A percentile compares a stretch with the other conserved stretches of the same genome.
phyloP scores from a whole-genome alignment of 768 basidiomycete genomes.

The Termitomyces sp. region DNA sequence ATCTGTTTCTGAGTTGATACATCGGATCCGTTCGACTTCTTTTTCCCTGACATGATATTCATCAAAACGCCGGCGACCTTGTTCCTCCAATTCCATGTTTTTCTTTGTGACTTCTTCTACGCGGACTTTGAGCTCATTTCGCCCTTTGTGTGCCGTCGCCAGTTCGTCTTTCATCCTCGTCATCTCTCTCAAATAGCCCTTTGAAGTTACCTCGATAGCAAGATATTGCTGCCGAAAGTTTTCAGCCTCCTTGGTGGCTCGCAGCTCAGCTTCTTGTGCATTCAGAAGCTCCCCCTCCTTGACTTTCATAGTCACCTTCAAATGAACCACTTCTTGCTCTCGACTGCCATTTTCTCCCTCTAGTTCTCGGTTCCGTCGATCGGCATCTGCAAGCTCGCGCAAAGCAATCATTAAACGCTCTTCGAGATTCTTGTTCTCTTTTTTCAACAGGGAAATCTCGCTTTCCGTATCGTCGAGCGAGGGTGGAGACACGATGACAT shows the following conservation, averaged over 20 bases:
- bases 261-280: not conserved
- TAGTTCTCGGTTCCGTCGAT: constrained; percentile 5
- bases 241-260: not conserved
- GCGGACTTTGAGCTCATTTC: not conserved
- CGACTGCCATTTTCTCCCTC: constrained; percentile 5
- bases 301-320: not conserved
- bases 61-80: not conserved
- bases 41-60: not conserved
- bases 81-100: not conserved
- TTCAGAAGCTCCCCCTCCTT: not conserved
- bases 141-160: not conserved
- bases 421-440: not conserved
- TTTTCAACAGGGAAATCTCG: not conserved
- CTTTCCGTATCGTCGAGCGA: no score
- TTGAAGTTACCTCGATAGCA: not conserved
- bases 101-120: not conserved
- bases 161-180: not conserved
- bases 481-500: not conserved
- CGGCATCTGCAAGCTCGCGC: constrained; percentile 1
- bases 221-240: not conserved
- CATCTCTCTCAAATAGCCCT: not conserved
- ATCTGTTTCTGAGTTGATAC: not conserved
- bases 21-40: not conserved
- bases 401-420: not conserved
- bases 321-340: not conserved